Evolutionary conservation across 176 grass and related monocot species (phyloP), one percentile per base, ranked within the genome.

Genomic region (Avena sativa): DNA sequence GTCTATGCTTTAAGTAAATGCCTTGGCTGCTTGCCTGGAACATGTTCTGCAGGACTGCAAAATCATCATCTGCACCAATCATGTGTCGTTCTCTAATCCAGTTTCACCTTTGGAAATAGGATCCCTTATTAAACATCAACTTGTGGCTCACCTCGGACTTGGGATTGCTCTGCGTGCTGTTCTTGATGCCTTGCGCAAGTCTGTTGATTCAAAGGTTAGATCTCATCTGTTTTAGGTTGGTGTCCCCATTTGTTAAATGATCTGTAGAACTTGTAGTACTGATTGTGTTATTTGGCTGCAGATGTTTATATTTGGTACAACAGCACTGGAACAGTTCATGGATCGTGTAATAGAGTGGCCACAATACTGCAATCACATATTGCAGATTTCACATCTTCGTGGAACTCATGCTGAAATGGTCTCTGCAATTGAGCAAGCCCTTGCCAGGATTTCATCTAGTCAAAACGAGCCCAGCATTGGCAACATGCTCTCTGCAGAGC

Each of bases 251-350:
- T 87, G 28, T 65, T 30, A 20, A 68, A 47, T 76, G 67, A 58
- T 72, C 8, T 28, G 34, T 74, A 38, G 77, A 63, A 64, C 62
- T 17, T 86, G 47, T 67, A 74, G 55, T 64, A 32, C 71, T 86
- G 58, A 85, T 78, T 17, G 12, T 79, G 36, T 76, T 71, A 47
- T 88, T 90, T 93, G 50, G 58, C 49, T 90, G 60, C 89, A 97
- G 94, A 97, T 97, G 94, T 97, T 97, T 86, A 92, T 93, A 85
- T 97, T 97, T 87, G 94, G 92, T 61, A 92, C 92, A 4, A 94
- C 91, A 74, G 94, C 94, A 17, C 78, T 97, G 71, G 94, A 94
- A 61, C 90, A 97, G 62, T 97, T 97, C 78, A 90, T 90, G 88
- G 94, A 94, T 74, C 92, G 94, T 62, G 81, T 94, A 13, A 88